phyloP scores from a whole-genome alignment of 2,329 filamentous ascomycete species.

The Pleomassaria siparia region DNA sequence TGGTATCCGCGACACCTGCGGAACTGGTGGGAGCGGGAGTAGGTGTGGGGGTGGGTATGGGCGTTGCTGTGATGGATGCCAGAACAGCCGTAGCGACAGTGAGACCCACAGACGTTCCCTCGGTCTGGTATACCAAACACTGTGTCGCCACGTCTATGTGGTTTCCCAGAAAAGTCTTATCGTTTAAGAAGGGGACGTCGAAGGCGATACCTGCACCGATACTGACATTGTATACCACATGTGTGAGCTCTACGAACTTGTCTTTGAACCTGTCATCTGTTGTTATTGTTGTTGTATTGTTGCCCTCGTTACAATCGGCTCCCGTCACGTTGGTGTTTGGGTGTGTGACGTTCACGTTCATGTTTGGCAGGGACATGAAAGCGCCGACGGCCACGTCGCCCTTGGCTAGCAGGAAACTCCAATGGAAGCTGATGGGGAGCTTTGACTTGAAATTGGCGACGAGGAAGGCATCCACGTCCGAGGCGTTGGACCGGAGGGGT shows the following conservation, averaged over 20 bases:
- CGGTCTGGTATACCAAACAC: constrained; percentile 1
- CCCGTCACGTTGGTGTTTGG: background rate
- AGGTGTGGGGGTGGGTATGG: background rate
- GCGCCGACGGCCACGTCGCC: too few species aligned
- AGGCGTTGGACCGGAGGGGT: constrained; percentile 1
- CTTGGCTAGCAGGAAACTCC: too few species aligned
- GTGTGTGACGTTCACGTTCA: constrained; percentile 3
- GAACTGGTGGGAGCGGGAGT: too few species aligned
- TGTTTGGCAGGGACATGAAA: constrained; percentile 4
- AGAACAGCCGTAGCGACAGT: constrained; percentile 1
- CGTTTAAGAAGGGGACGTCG: background rate
- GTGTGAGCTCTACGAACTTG: constrained; percentile 1
- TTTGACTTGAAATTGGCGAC: background rate
- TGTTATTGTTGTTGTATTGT: background rate
- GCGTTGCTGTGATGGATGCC: background rate
- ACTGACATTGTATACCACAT: constrained; percentile 4
- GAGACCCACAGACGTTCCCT: background rate
- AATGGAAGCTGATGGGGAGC: background rate
- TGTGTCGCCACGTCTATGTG: constrained; percentile 1
- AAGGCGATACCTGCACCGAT: constrained; percentile 1
- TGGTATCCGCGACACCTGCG: background rate
- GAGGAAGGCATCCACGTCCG: background rate
- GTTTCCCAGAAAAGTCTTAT: background rate
- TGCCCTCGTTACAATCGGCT: constrained; percentile 4
- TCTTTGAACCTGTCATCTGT: constrained; percentile 5